Base-by-base conservation (phyloP, 1,139 yeast species). In the Hemisphaericaspora subhashii region DNA sequence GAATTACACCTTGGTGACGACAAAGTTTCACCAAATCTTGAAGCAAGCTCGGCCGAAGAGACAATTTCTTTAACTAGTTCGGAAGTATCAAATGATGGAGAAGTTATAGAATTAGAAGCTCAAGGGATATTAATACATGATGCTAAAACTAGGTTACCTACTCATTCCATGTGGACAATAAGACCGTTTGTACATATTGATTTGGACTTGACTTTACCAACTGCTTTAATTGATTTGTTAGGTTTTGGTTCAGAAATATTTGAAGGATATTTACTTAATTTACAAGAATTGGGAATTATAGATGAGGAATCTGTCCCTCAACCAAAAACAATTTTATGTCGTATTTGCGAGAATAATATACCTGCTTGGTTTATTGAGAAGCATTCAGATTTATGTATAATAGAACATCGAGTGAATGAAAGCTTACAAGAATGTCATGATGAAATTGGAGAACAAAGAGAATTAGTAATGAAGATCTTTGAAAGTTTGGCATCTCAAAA, bases 321-420 rank as follows among this genome's bases (percentile, higher is more conserved):
- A 22, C 96, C 95, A 0, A 83, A 83, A 27, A 72, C 81, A 33
- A 86, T 88, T 32, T 66, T 90, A 30, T 94, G 99, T 59, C 74
- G 96, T 37, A 89, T 94, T 15, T 94, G 99, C 61, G 99, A 94
- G 54, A 80, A 82, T 21, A 77, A 78, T 37, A 81, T 90, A n/a
- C 97, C 96, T 1, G 88, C 92, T 1, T 94, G 98, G 98, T 92
- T 95, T 83, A 72, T 92, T 36, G 98, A 90, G 53, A 77, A 83
- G 38, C 99, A 94, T 61, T 83, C 94, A 1, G 95, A 89, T 55
- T 68, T 86, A 38, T 94, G 99, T 53, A 69, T 86, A 21, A 79
- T 87, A 31, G 98, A 89, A 56, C 96, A 89, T 60, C 77, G 84
- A 50, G 79, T 86, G 3, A 88, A 83, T 52, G 90, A 89, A 46